Conservation (phyloP, 2,329 filamentous ascomycete species). For the Dendryphion nanum region DNA sequence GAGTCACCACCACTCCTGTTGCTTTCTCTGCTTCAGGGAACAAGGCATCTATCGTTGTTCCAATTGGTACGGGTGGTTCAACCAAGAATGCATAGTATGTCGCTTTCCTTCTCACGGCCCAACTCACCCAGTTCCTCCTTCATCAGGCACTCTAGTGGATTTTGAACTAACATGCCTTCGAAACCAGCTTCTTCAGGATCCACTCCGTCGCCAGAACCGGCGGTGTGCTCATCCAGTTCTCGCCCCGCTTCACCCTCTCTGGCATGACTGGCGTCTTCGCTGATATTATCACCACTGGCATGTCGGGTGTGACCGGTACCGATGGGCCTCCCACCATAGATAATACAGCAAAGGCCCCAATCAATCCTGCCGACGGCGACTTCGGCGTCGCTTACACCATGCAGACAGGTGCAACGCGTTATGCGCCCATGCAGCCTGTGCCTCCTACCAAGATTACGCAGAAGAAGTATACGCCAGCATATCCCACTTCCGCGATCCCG, state of each 20-base stretch:
- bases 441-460: slow-evolving; percentile 59
- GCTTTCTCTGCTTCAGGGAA: slow-evolving; percentile 42
- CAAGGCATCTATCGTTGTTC: slow-evolving; percentile 38
- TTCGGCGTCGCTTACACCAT: slow-evolving; percentile 52
- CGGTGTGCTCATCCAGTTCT: slow-evolving; percentile 59
- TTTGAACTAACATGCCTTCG: background rate
- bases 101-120: background rate
- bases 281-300: slow-evolving; percentile 42
- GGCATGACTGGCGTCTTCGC: slow-evolving; percentile 63
- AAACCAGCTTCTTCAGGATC: slow-evolving; percentile 44
- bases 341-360: slow-evolving; percentile 10
- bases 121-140: background rate
- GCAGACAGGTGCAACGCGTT: slow-evolving; percentile 58
- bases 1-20: slow-evolving; percentile 47
- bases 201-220: slow-evolving; percentile 55
- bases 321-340: slow-evolving; percentile 27
- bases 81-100: slow-evolving; percentile 57
- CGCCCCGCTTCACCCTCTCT: slow-evolving; percentile 61
- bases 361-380: slow-evolving; percentile 29
- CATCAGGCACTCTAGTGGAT: background rate
- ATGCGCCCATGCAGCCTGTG: slow-evolving; percentile 61
- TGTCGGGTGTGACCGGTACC: slow-evolving; percentile 23
- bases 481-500: slow-evolving; percentile 55
- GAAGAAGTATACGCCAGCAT: slow-evolving; percentile 49
- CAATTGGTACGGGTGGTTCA: slow-evolving; percentile 18